Evolutionary conservation across 176 grass and related monocot genomes (phyloP).

Genomic region (Triticum dicoccoides): DNA sequence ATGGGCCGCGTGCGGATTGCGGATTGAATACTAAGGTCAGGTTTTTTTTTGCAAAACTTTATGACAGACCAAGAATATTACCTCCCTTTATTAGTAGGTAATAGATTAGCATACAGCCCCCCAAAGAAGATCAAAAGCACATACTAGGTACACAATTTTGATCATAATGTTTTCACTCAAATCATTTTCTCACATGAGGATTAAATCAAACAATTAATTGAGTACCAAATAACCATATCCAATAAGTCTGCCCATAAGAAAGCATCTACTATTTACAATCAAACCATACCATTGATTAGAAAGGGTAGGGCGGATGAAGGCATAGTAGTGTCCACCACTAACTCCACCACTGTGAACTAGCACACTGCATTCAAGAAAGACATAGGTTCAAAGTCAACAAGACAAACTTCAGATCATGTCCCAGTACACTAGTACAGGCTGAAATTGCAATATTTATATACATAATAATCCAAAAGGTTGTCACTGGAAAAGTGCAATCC

Average conservation of each 20-base stretch:
- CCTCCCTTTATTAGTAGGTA: too few species aligned
- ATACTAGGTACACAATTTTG: neutral
- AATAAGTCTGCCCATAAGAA: slow-evolving; percentile 9
- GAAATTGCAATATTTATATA: neutral
- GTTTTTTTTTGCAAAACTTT: too few species aligned
- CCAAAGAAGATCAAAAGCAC: neutral
- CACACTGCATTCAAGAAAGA: slow-evolving; percentile 46
- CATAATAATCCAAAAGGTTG: slow-evolving; percentile 1
- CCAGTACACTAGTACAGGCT: neutral
- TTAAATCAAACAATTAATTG: neutral
- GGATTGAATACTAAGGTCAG: too few species aligned
- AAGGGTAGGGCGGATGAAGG: slow-evolving; percentile 66
- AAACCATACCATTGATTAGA: slow-evolving; percentile 61
- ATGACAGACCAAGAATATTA: too few species aligned
- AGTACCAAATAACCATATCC: neutral
- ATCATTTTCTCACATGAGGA: slow-evolving; percentile 9
- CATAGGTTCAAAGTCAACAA: neutral
- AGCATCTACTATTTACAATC: neutral
- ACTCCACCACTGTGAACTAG: slow-evolving; percentile 76
- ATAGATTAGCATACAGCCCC: neutral
- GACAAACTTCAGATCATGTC: neutral
- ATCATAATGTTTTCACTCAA: neutral
- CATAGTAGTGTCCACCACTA: slow-evolving; percentile 74
- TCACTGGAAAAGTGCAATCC: neutral
- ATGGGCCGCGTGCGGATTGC: too few species aligned